Evolutionary conservation across 2,329 filamentous ascomycete species (phyloP).

Genomic region (Alternaria sp.): DNA sequence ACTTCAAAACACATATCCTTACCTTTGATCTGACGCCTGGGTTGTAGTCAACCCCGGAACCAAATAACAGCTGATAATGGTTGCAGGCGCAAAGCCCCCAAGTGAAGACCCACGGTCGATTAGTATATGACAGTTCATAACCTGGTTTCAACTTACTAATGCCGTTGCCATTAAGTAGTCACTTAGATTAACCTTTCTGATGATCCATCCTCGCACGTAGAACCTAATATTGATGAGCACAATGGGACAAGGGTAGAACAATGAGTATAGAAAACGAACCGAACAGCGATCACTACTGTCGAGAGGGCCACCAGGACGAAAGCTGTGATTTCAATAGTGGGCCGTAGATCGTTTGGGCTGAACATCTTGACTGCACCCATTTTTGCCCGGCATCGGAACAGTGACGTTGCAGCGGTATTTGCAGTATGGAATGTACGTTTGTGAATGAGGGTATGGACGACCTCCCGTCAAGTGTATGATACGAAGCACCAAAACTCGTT

Average conservation of each 20-base stretch:
- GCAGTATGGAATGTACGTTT: not conserved
- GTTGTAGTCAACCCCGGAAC: slow-evolving; percentile 20
- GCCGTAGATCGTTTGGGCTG: slow-evolving; percentile 23
- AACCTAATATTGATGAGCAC: slow-evolving; percentile 17
- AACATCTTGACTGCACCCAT: slow-evolving; percentile 25
- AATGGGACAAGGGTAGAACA: not conserved
- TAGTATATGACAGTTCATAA: not conserved
- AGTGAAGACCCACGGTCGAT: slow-evolving; percentile 23
- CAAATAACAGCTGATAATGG: slow-evolving; percentile 33
- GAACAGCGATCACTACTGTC: slow-evolving; percentile 26
- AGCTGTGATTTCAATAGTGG: slow-evolving; percentile 27
- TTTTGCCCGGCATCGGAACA: not conserved
- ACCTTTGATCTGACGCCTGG: not conserved
- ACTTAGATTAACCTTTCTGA: slow-evolving; percentile 29
- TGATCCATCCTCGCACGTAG: slow-evolving; percentile 33
- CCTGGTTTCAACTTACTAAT: slow-evolving; percentile 15
- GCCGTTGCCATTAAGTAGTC: slow-evolving; percentile 32
- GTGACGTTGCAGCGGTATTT: not conserved
- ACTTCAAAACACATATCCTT: not conserved
- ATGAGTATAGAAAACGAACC: not conserved
- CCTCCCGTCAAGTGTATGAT: not conserved
- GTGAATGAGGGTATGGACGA: not conserved
- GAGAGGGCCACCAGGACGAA: slow-evolving; percentile 29
- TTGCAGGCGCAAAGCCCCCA: slow-evolving; percentile 39
- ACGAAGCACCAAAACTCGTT: not conserved